phyloP scores from a whole-genome alignment of 257 asterid genomes.

The Handroanthus guayacan region DNA sequence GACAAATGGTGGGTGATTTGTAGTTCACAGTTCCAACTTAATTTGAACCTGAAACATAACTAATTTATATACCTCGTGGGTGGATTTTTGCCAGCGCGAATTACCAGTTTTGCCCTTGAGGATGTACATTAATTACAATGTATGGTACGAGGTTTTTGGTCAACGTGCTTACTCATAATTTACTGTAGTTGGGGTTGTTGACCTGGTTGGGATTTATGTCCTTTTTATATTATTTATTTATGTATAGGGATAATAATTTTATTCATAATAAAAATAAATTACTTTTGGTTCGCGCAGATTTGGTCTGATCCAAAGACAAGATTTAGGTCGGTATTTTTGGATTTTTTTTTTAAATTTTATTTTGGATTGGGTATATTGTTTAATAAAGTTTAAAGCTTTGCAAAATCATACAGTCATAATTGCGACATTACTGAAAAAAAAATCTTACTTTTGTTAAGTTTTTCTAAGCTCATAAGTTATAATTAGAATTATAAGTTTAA shows the following conservation, averaged over 20 bases:
- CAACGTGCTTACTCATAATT: not conserved
- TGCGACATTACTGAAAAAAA: not conserved
- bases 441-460: not conserved
- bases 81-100: slow-evolving; percentile 33
- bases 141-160: slow-evolving; percentile 17
- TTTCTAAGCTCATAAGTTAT: too few relatives aligned
- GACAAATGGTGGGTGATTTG: slow-evolving; percentile 16
- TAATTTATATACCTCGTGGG: slow-evolving; percentile 42
- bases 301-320: not conserved
- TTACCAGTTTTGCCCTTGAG: slow-evolving; percentile 32
- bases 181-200: not conserved
- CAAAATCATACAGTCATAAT: not conserved
- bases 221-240: not conserved
- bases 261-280: not conserved
- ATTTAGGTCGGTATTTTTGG: not conserved
- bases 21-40: slow-evolving; percentile 53
- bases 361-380: not conserved
- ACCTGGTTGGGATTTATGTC: too few relatives aligned
- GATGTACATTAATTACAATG: slow-evolving; percentile 25
- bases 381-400: not conserved
- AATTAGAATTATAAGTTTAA: too few relatives aligned
- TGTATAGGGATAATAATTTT: not conserved
- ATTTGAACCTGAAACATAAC: slow-evolving; percentile 65
- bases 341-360: too few relatives aligned
- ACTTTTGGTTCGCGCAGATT: not conserved